Evolutionary conservation across 1,284 basidiomycete species (phyloP), one percentile per base, ranked within the genome.

Genomic region (Puccinia hordei): DNA sequence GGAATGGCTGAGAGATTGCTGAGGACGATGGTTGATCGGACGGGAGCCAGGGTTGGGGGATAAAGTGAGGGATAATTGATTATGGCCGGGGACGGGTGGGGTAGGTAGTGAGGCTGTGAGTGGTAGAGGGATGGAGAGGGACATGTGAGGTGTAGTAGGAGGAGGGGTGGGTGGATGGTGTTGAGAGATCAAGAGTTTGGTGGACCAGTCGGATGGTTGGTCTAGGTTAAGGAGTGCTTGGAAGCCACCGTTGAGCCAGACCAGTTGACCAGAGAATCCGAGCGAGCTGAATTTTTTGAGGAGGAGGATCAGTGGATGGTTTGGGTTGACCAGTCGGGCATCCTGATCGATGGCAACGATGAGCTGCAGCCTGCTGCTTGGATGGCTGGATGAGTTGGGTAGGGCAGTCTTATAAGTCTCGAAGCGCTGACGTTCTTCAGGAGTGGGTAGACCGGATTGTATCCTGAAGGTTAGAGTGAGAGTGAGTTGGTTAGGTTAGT

Each of bases 231-330:
- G 22, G n/a, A 83, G 82, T 27, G 41, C 59, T 69, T 83, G 83
- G 81, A 85, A 86, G 38, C 85, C 85, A 12, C 85, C 85, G 27
- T 82, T 82, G 0, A 86, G 82, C 85, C 85, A 86, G 78, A 83
- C 81, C 13, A 86, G 82, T 59, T 83, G 82, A 35, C 84, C 85
- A 0, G 81, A 81, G 65, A 82, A 85, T 0, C 83, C 83, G 13
- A 84, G 84, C 0, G 81, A 81, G 33, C 83, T 82, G 55, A 86
- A 86, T 73, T 86, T 86, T 71, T 83, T 83, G 61, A 86, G 83
- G 41, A 86, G 63, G 24, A 85, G 84, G 15, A 83, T 80, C 19
- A 86, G 80, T 53, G 84, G 85, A 8, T 85, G 82, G 12, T 82
- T 84, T 51, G 84, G 84, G 24, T 84, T 84, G 83, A 82, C 6